phyloP scores from a whole-genome alignment of 768 basidiomycete genomes.

The Tricholoma terreum region DNA sequence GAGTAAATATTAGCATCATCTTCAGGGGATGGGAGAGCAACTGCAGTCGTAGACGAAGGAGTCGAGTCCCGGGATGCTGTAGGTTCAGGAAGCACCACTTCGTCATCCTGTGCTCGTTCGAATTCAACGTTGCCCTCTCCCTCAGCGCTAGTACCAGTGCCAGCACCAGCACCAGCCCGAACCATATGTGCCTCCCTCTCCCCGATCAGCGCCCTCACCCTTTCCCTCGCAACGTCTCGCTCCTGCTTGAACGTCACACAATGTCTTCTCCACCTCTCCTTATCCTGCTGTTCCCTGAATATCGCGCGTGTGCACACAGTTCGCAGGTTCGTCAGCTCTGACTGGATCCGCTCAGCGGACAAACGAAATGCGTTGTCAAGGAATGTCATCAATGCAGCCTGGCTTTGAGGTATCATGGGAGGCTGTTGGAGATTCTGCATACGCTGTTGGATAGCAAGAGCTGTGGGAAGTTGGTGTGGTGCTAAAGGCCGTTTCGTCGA shows the following conservation, averaged over 20 bases:
- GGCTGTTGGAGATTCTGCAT: neutral
- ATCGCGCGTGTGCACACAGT: conserved; percentile 27
- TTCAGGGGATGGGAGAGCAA: neutral
- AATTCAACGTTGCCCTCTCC: neutral
- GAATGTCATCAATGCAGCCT: neutral
- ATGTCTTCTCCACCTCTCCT: conserved; percentile 25
- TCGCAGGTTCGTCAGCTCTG: conserved; percentile 30
- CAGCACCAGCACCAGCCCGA: conserved; percentile 7
- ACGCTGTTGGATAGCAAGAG: neutral
- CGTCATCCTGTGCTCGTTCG: neutral
- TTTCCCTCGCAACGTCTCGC: conserved; percentile 32
- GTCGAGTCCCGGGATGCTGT: conserved; percentile 1
- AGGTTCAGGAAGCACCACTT: neutral
- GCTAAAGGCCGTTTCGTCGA: neutral
- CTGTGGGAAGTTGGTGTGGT: neutral
- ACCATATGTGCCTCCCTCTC: conserved; percentile 12
- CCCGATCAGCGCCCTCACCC: conserved; percentile 23
- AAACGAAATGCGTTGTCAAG: conserved; percentile 30
- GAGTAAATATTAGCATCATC: neutral
- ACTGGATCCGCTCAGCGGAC: conserved; percentile 26
- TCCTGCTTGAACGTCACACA: conserved; percentile 31
- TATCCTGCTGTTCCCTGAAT: conserved; percentile 28
- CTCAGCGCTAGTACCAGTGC: conserved; percentile 3
- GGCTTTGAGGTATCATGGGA: neutral
- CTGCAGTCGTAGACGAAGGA: neutral